Conservation (phyloP, 2,329 filamentous ascomycete species). For the Truncatella angustata region DNA sequence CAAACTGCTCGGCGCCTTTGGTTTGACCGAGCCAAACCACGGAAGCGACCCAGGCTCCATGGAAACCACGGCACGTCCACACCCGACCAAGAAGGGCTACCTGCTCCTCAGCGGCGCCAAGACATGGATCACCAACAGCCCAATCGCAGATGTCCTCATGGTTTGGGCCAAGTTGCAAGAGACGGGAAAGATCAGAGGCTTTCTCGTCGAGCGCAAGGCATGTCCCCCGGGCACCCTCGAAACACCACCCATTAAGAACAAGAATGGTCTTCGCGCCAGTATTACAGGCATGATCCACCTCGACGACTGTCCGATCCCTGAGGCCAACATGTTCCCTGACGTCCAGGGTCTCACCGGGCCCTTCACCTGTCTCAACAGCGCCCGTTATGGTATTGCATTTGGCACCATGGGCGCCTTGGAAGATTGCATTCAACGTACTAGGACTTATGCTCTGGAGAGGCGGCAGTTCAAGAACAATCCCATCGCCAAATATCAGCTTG, state of each 20-base stretch:
- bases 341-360: conserved; percentile 85
- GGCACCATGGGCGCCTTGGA: conserved; percentile 93
- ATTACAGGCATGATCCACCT: conserved; percentile 98
- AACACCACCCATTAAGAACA: conserved; percentile 90
- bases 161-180: conserved; percentile 93
- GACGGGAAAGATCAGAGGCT: conserved; percentile 91
- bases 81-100: conserved; percentile 81
- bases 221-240: conserved; percentile 87
- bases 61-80: conserved; percentile 82
- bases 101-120: conserved; percentile 78
- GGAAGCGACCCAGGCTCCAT: conserved; percentile 88
- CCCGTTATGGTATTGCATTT: conserved; percentile 89
- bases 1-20: conserved; percentile 80
- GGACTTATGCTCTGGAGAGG: conserved; percentile 86
- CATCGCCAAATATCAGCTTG: conserved; percentile 90
- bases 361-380: conserved; percentile 92
- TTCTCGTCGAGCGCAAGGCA: conserved; percentile 80
- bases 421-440: conserved; percentile 78
- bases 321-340: conserved; percentile 90
- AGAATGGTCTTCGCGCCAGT: conserved; percentile 88
- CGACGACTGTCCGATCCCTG: conserved; percentile 83
- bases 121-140: conserved; percentile 95
- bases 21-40: conserved; percentile 89
- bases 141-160: conserved; percentile 79
- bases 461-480: conserved; percentile 97